Evolutionary conservation across 208 protist genomes (phyloP), one percentile per base, ranked within the genome.

Genomic region (Blechomonas ayalai): DNA sequence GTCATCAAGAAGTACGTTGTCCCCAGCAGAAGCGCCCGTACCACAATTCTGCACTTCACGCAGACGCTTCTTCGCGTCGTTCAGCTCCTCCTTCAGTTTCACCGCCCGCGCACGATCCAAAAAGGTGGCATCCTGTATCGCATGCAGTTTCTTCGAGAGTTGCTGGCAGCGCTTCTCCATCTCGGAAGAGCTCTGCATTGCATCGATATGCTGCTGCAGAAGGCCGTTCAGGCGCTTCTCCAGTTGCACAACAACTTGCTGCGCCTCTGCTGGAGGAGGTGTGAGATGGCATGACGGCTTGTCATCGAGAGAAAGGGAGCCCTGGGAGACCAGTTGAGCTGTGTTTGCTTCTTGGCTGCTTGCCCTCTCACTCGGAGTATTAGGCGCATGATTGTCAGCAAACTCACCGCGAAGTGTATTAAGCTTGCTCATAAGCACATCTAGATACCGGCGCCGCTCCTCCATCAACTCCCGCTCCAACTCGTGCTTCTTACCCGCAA

Each of bases 391-490:
- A 31, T 47, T 25, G 13, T 47, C 20, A 19, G 25, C 12, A 7
- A 13, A 20, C 18, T n/a, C 18, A 9, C 22, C 9, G 16, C 10
- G 23, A 7, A 47, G 8, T 9, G 6, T 8, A n/a, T 47, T 19
- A n/a, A 47, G 12, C 41, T 47, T 10, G 8, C 9, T 7, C 8
- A 20, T 10, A 6, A 71, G 67, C 23, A 86, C 42, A 4, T 74
- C 67, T 10, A 92, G 54, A 49, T 89, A 88, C 18, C 50, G 61
- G 32, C 81, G 72, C 49, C 76, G 70, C 47, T 92, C 80, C 37
- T 64, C 32, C 42, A 78, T 61, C n/a, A 92, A 50, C 34, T 82
- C 60, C 56, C 60, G 69, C 64, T 89, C 80, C 40, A 87, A 52
- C 13, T 66, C 58, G 22, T 42, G 61, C 61, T 87, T 89, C 34